Evolutionary conservation across 1,284 basidiomycete species (phyloP).

Genomic region (Malassezia dermatis): DNA sequence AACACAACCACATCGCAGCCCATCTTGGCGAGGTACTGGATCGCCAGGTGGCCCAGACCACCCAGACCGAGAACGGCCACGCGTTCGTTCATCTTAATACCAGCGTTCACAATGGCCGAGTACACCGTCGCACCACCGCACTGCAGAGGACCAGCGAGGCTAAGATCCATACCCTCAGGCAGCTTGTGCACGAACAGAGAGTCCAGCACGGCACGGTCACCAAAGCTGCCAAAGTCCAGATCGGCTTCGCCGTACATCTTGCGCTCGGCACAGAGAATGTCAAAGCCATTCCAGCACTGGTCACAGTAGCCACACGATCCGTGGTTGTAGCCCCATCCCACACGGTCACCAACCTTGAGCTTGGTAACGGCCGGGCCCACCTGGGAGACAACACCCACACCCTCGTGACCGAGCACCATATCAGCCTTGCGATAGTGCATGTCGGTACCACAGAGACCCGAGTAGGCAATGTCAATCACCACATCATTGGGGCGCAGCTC

Average conservation of each 20-base stretch:
- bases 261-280: conserved; percentile 34
- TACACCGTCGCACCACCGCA: conserved; percentile 49
- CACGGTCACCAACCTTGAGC: conserved; percentile 37
- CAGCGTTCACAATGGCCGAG: conserved; percentile 49
- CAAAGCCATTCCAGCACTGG: conserved; percentile 33
- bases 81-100: conserved; percentile 38
- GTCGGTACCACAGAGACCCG: conserved; percentile 42
- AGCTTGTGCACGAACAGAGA: conserved; percentile 36
- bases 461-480: conserved; percentile 39
- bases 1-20: conserved; percentile 49
- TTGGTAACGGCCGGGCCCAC: conserved; percentile 28
- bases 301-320: conserved; percentile 32
- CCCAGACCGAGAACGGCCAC: conserved; percentile 50
- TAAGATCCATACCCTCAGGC: conserved; percentile 31
- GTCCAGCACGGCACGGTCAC: conserved; percentile 38
- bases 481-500: conserved; percentile 26
- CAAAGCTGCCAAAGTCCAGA: conserved; percentile 35
- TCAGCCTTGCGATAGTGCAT: conserved; percentile 29
- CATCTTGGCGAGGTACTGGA: conserved; percentile 47
- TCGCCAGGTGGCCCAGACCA: conserved; percentile 48
- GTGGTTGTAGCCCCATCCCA: conserved; percentile 45
- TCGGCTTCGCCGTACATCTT: conserved; percentile 30
- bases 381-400: conserved; percentile 39
- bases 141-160: conserved; percentile 48
- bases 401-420: conserved; percentile 42